A percentile compares a stretch with the other conserved stretches of the same genome.
These are phyloP conservation scores for Ambrosia artemisiifolia DNA, from an alignment of 129 eudicot genomes.

Conservation along the genomic window DNA sequence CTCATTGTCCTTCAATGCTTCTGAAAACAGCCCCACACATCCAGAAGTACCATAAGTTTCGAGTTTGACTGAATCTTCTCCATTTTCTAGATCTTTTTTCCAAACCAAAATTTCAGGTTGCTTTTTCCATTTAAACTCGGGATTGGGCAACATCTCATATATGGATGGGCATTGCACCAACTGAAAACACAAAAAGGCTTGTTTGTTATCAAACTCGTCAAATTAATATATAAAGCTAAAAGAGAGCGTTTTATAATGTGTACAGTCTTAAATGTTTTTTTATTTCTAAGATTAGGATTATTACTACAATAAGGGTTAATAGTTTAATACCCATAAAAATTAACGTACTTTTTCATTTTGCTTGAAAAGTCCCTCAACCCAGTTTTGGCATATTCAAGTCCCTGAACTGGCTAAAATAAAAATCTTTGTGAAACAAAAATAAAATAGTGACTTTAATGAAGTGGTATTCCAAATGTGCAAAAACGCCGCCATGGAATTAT, in stretches of 20 bases:
- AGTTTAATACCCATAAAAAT: too few species aligned
- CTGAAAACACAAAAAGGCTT: slow-evolving; percentile 31
- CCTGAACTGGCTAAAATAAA: too few species aligned
- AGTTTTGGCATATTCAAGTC: too few species aligned
- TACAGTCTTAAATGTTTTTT: background rate
- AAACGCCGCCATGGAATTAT: too few species aligned
- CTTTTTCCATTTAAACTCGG: slow-evolving; percentile 78
- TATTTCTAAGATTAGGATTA: background rate
- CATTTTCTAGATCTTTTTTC: slow-evolving; percentile 49
- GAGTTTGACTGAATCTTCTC: slow-evolving; percentile 40
- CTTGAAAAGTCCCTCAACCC: too few species aligned
- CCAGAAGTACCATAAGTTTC: slow-evolving; percentile 52
- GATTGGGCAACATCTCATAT: slow-evolving; percentile 89
- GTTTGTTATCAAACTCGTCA: background rate
- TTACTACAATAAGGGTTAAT: background rate
- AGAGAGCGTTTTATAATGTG: background rate
- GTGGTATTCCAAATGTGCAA: too few species aligned
- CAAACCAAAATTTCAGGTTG: slow-evolving; percentile 76
- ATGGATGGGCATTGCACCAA: slow-evolving; percentile 87
- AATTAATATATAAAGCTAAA: background rate
- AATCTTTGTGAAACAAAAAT: too few species aligned
- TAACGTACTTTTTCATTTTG: too few species aligned
- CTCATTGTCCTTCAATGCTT: slow-evolving; percentile 68
- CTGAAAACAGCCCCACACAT: slow-evolving; percentile 52
- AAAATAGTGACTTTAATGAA: too few species aligned